A percentile compares a stretch with the other conserved stretches of the same genome.
Conservation (phyloP, 1,284 basidiomycete species). For the Marasmius tenuissimus region DNA sequence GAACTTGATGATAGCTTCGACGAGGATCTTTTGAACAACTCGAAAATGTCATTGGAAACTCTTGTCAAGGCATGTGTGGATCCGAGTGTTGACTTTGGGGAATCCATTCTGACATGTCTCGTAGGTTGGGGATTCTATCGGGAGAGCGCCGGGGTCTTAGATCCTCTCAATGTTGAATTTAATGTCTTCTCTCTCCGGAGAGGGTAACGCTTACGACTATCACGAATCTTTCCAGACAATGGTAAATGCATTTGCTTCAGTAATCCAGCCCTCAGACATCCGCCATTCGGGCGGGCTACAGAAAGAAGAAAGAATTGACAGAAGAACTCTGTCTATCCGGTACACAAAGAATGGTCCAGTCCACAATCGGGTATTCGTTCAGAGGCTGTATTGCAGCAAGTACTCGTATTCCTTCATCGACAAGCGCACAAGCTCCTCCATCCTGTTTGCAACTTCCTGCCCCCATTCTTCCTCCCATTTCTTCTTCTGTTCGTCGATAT, state of each 20-base stretch:
- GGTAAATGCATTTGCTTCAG: too few species aligned
- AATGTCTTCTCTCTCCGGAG: too few species aligned
- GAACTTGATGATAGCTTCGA: slow-evolving; percentile 47
- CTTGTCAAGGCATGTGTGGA: slow-evolving; percentile 58
- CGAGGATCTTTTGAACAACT: slow-evolving; percentile 63
- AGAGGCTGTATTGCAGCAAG: not conserved
- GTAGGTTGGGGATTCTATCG: slow-evolving; percentile 11
- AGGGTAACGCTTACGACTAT: too few species aligned
- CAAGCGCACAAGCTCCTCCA: not conserved
- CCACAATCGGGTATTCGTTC: too few species aligned
- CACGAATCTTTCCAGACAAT: too few species aligned
- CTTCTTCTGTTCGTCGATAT: not conserved
- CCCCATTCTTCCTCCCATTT: not conserved
- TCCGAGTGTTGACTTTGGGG: not conserved
- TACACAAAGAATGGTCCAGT: too few species aligned
- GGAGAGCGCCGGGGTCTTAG: not conserved
- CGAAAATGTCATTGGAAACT: slow-evolving; percentile 65
- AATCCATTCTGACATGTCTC: not conserved
- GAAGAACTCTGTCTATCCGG: too few species aligned
- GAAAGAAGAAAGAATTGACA: too few species aligned
- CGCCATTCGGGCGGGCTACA: too few species aligned
- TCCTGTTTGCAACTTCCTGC: not conserved
- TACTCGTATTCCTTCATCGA: not conserved
- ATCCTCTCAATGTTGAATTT: too few species aligned
- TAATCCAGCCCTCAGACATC: too few species aligned